Evolutionary conservation across 176 grass and related monocot species (phyloP), one percentile per base, ranked within the genome.

Genomic region (Metroxylon sagu): DNA sequence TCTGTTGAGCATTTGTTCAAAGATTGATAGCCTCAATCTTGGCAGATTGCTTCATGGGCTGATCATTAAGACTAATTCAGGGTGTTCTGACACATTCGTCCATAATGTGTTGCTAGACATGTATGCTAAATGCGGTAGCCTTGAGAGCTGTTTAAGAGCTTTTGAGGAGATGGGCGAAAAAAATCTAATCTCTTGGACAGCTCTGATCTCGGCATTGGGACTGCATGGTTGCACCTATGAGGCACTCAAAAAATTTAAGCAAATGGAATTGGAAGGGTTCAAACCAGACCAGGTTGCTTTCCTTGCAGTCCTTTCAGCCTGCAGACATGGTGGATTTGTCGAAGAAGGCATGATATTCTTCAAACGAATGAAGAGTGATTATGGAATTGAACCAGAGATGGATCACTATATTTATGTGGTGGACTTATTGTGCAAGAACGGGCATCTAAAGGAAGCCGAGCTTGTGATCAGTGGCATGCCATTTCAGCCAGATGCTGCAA

Each of bases 61-160:
- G 71, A 53, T 82, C 70, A 54, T 85, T 30, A 96, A 90, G 77
- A 90, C 77, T 31, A 61, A 62, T 48, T 83, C 65, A 15, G 57
- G 71, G 8, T 61, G 52, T 74, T 72, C 66, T 5, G 80, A 96
- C 53, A 85, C 77, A 64, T 79, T 62, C 51, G 75, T 79, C 56
- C 23, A 28, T 69, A 90, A 95, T 79, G 39, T 84, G 72, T 66
- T 90, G 73, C 54, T 95, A 29, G 80, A 95, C 76, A 85, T 95
- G 80, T 89, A 95, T 61, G 86, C 77, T 31, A 90, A 96, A 74
- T 96, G 86, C 62, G 91, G 91, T 56, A 84, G 80, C 64, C 70
- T 96, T 39, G 76, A 95, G 50, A 74, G 80, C 18, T 83, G 85
- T 71, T 52, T 84, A 21, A 80, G 75, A 71, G 53, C 75, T 17